phyloP scores from a whole-genome alignment of 1,139 yeast genomes.

The Candida tropicalis region DNA sequence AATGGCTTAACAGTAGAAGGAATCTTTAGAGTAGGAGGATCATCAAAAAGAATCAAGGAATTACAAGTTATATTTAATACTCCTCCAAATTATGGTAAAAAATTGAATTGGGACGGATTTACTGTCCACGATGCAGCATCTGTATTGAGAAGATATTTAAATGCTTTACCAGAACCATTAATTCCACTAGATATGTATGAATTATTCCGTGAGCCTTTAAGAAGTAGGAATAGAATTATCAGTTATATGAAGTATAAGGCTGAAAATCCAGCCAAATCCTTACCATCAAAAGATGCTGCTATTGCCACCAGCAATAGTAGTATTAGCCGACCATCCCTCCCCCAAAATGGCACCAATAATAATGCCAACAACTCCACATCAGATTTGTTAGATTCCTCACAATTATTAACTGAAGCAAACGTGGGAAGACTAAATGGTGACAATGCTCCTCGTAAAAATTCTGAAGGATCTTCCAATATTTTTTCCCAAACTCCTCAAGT shows the following conservation, averaged over 20 bases:
- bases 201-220: constrained; percentile 75
- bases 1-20: constrained; percentile 84
- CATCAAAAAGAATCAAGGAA: constrained; percentile 84
- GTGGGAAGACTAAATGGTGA: constrained; percentile 26
- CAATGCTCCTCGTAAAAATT: constrained; percentile 3
- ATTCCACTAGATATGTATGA: constrained; percentile 81
- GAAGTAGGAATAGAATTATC: constrained; percentile 59
- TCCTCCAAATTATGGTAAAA: constrained; percentile 89
- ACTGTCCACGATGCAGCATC: constrained; percentile 99
- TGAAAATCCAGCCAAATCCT: constrained; percentile 36
- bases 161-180: constrained; percentile 89
- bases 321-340: background rate
- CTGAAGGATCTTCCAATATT: constrained; percentile 7
- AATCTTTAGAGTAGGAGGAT: constrained; percentile 91
- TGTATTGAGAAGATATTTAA: constrained; percentile 78
- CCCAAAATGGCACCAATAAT: background rate
- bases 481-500: constrained; percentile 5
- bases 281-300: constrained; percentile 1
- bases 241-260: constrained; percentile 63
- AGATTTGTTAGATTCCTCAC: constrained; percentile 22
- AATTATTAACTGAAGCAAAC: constrained; percentile 36
- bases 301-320: constrained; percentile 5
- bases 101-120: constrained; percentile 87
- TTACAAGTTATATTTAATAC: constrained; percentile 80
- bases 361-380: constrained; percentile 6